Base-by-base conservation (phyloP, 2,329 filamentous ascomycete genomes). In the Rugonectria rugulosa region DNA sequence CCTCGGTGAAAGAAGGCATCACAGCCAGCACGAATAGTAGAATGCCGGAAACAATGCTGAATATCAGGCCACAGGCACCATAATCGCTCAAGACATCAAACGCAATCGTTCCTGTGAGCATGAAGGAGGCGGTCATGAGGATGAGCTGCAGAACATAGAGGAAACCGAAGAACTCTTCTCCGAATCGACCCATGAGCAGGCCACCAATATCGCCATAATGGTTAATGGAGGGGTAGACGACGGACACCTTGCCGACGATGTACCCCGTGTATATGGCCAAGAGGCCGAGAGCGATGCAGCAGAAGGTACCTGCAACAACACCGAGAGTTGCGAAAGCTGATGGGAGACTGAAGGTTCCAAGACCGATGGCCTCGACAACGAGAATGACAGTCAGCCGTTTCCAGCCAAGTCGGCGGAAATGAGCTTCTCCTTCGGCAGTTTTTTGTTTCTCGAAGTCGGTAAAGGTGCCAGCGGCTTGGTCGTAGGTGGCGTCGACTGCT, bases 101-200 rank as follows among this genome's bases (percentile, higher is more conserved):
- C 59, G 85, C 86, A 61, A 88, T 84, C 17, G 79, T 79, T 63
- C 88, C 88, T 0, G 85, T 87, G 49, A 89, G 75, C 36, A 88
- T 75, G 70, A 90, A 88, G 20, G 84, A 86, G 12, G 81, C 83
- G 74, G 86, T 84, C 68, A 87, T 80, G 73, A 89, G 88, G 36
- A 88, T 71, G n/a, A 89, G 74, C 69, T 88, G 83, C 12, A 88
- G 68, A 14, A 81, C 73, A 63, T 86, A 83, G 36, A 79, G 82
- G 44, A 76, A 68, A 14, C 83, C 84, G 44, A 87, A 75, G 32
- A 89, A 61, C 65, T 87, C 82, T 47, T 82, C 79, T 1, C 83
- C 85, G 23, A 81, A 72, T 11, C 70, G 73, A 2, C 88, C 87
- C 49, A 77, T 75, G 40, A 89, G 74, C 29, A 89, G 74, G 36